phyloP scores from a whole-genome alignment of 441 rosid genomes.

The Corymbia calophylla region DNA sequence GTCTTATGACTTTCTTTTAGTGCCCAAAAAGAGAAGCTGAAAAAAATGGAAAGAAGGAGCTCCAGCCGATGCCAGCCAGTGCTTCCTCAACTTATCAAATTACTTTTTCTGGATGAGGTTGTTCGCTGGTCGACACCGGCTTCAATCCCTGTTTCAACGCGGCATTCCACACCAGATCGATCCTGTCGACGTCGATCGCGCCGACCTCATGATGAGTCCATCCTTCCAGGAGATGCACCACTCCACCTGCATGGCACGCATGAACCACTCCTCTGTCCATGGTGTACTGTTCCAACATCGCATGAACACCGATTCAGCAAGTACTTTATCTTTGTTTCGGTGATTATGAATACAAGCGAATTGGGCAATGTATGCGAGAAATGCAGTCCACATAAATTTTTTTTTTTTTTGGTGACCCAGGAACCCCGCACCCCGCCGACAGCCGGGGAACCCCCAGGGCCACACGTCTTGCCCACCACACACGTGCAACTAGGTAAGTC shows the following conservation, averaged over 20 bases:
- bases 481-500: too few relatives aligned
- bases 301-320: neutral
- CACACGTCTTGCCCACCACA: too few relatives aligned
- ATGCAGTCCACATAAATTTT: neutral
- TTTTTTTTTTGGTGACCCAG: too few relatives aligned
- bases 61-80: neutral
- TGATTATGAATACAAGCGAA: neutral
- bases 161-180: conserved; percentile 88
- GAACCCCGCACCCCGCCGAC: too few relatives aligned
- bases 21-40: neutral
- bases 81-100: neutral
- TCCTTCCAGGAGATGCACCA: conserved; percentile 81
- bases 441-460: too few relatives aligned
- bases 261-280: conserved; percentile 95
- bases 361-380: neutral
- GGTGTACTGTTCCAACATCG: conserved; percentile 50
- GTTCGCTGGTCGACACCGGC: conserved; percentile 30
- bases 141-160: conserved; percentile 73
- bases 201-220: conserved; percentile 97
- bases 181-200: conserved; percentile 74
- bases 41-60: neutral
- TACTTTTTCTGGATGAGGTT: neutral
- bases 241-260: conserved; percentile 98
- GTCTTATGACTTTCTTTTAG: neutral
- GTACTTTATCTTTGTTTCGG: neutral